Evolutionary conservation across 2,329 filamentous ascomycete genomes (phyloP), one percentile per base, ranked within the genome.

Genomic region (Microsporum canis): DNA sequence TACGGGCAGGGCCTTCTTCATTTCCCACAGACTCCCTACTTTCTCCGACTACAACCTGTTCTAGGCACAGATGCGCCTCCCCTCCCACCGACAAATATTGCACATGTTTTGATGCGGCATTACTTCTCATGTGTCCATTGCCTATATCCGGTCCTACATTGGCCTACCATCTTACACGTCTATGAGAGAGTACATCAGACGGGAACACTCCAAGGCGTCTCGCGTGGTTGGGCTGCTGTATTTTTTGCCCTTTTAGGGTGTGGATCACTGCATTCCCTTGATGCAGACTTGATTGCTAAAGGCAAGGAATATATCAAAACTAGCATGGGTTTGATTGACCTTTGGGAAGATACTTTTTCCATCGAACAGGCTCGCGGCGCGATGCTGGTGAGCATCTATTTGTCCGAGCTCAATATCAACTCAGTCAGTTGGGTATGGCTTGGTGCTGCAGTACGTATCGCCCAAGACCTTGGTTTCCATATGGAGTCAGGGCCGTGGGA

Each of bases 381-480:
- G 10, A 78, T 94, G 29, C 79, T 97, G 17, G 81, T 88, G 53
- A 87, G 88, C 63, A 81, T 95, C 29, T 95, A 88, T 65, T 81
- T 95, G 43, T 86, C 87, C 66, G 94, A 97, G 75, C 84, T 88
- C 74, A 96, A 96, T 68, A 78, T 91, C 58, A 91, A 88, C 71
- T 89, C 90, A 2, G 85, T 89, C 0, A 89, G 89, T 10, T 95
- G 89, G 84, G 85, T 85, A 17, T 96, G 89, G 88, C 79, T 96
- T 27, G 90, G 89, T 1, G 85, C 82, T 39, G 88, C 91, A 0
- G 85, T 95, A 27, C 82, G 88, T 57, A 85, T 88, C 59, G 88
- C 88, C 0, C 92, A 97, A 71, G 88, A 94, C 66, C 79, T 96
- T 53, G 89, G 89, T 0, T 78, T 97, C 7, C 87, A 96, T 68